phyloP scores from a whole-genome alignment of 305 asterid genomes.

The Ajuga reptans region DNA sequence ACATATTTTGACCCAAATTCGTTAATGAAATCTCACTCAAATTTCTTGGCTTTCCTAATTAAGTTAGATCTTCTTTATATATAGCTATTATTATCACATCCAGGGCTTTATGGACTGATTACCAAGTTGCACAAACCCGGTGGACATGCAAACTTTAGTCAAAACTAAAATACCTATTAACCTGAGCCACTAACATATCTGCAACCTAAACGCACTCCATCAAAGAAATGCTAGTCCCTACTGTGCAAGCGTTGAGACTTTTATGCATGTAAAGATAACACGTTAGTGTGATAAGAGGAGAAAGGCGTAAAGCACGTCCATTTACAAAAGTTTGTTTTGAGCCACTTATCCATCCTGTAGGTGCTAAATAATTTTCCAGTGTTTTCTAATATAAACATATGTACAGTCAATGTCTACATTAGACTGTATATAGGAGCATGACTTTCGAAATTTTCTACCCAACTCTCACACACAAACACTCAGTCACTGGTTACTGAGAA shows the following conservation, averaged over 20 bases:
- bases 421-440: not conserved
- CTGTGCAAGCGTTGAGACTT: not conserved
- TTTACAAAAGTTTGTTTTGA: not conserved
- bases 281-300: not conserved
- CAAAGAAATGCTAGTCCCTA: not conserved
- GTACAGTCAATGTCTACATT: no score
- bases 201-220: not conserved
- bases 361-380: not conserved
- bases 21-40: no score
- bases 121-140: not conserved
- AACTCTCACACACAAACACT: not conserved
- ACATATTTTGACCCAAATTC: no score
- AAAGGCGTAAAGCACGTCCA: not conserved
- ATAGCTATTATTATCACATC: not conserved
- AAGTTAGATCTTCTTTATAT: not conserved
- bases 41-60: no score
- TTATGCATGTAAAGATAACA: not conserved
- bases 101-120: not conserved
- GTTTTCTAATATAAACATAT: no score
- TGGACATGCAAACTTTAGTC: not conserved
- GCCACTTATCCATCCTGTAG: not conserved
- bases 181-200: not conserved
- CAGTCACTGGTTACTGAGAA: not conserved
- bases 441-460: not conserved
- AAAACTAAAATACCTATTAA: not conserved